Conservation (phyloP, 176 grass and related monocot species). For the Aegilops tauschii region DNA sequence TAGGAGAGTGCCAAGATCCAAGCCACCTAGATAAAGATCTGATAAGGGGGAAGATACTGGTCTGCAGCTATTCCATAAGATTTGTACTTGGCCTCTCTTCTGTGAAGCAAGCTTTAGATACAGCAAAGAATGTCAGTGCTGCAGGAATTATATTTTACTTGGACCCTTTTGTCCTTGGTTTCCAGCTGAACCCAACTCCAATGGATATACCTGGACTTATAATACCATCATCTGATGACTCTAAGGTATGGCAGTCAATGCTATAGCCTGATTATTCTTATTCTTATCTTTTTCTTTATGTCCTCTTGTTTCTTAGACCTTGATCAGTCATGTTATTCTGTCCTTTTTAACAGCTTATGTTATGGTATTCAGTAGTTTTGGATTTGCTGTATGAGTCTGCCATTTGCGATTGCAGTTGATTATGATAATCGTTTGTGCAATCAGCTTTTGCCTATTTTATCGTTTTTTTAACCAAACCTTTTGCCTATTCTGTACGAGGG, state of each 20-base stretch:
- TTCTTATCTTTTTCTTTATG: not conserved
- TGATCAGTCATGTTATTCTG: not conserved
- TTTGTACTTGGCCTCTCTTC: slow-evolving; percentile 98
- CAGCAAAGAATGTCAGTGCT: slow-evolving; percentile 79
- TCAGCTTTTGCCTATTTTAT: not conserved
- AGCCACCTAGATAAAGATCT: slow-evolving; percentile 61
- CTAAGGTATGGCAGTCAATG: slow-evolving; percentile 56
- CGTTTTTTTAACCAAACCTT: not conserved
- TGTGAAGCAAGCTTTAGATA: slow-evolving; percentile 91
- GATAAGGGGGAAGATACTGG: slow-evolving; percentile 78
- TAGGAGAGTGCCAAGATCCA: slow-evolving; percentile 95
- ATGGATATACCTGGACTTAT: slow-evolving; percentile 90
- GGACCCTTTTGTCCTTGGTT: slow-evolving; percentile 95
- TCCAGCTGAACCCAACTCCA: slow-evolving; percentile 96
- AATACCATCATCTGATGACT: slow-evolving; percentile 96
- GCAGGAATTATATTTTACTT: slow-evolving; percentile 93
- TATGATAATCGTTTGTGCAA: not conserved
- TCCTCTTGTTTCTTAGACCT: not conserved
- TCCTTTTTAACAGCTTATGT: not conserved
- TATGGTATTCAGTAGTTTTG: not conserved
- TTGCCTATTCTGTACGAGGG: not conserved
- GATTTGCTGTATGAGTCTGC: not conserved
- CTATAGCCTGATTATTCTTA: not conserved
- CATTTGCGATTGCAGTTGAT: not conserved
- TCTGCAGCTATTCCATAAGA: slow-evolving; percentile 95